Conservation (phyloP, 345 rosid species). For the Corchorus olitorius region DNA sequence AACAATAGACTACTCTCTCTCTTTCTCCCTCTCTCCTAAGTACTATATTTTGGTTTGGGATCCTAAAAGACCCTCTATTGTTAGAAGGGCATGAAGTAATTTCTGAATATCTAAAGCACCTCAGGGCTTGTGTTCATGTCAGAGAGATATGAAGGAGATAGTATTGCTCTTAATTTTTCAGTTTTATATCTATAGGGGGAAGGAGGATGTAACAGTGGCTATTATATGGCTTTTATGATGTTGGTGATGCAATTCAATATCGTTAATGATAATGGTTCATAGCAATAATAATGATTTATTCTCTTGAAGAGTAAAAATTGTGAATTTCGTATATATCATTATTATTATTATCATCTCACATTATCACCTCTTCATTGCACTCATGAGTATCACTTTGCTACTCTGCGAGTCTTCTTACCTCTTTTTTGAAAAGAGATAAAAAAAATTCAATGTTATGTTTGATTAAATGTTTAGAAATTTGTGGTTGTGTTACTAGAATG, state of each 20-base stretch:
- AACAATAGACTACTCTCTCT: constrained; percentile 2
- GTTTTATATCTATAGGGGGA: background rate
- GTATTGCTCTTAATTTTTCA: background rate
- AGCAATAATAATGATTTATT: background rate
- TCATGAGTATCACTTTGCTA: background rate
- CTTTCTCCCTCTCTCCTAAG: constrained; percentile 9
- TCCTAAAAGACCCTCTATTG: background rate
- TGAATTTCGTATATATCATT: background rate
- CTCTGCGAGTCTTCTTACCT: no score
- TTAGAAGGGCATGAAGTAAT: background rate
- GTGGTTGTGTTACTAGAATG: no score
- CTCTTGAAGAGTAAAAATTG: background rate
- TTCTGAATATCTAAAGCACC: background rate
- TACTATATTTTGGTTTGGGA: background rate
- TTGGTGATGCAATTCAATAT: background rate
- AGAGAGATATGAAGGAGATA: background rate
- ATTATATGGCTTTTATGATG: background rate
- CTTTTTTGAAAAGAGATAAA: no score
- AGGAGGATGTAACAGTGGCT: background rate
- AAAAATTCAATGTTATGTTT: no score
- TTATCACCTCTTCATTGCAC: background rate
- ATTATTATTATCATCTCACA: background rate
- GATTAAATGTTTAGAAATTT: no score
- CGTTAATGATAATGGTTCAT: background rate
- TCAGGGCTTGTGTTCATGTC: background rate